These are phyloP conservation scores for Euphorbia corollata DNA, from an alignment of 441 rosid genomes.

Conservation along the genomic window DNA sequence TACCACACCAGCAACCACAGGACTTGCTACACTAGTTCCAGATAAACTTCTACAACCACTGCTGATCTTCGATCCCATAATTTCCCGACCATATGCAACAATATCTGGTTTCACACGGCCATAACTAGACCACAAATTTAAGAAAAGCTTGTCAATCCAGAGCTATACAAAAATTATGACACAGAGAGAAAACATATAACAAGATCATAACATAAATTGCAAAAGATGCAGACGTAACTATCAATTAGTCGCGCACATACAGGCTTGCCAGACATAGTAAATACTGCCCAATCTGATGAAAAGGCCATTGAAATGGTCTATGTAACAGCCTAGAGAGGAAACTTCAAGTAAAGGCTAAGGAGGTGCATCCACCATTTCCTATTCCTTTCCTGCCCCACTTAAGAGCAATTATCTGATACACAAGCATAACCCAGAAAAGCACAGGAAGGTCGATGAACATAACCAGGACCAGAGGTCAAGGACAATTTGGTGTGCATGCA, in stretches of 20 bases:
- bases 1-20: slow-evolving; percentile 98
- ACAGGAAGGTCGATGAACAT: background rate
- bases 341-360: slow-evolving; percentile 2
- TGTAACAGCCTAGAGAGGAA: background rate
- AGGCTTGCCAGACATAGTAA: background rate
- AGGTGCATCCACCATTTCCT: background rate
- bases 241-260: background rate
- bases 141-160: background rate
- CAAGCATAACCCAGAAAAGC: background rate
- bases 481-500: too few species aligned
- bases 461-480: background rate
- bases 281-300: background rate
- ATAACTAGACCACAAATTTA: slow-evolving; percentile 43
- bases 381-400: background rate
- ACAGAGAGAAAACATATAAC: background rate
- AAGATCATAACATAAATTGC: background rate
- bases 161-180: background rate
- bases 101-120: slow-evolving; percentile 97
- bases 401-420: background rate
- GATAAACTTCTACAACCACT: slow-evolving; percentile 97
- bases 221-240: background rate
- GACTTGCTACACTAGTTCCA: slow-evolving; percentile 97
- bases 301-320: background rate
- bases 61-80: slow-evolving; percentile 95
- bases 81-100: slow-evolving; percentile 96